Percentiles rank a stretch among this genome's conserved stretches.
phyloP scores from a whole-genome alignment of 1,284 basidiomycete species.

The Ustilago tritici region DNA sequence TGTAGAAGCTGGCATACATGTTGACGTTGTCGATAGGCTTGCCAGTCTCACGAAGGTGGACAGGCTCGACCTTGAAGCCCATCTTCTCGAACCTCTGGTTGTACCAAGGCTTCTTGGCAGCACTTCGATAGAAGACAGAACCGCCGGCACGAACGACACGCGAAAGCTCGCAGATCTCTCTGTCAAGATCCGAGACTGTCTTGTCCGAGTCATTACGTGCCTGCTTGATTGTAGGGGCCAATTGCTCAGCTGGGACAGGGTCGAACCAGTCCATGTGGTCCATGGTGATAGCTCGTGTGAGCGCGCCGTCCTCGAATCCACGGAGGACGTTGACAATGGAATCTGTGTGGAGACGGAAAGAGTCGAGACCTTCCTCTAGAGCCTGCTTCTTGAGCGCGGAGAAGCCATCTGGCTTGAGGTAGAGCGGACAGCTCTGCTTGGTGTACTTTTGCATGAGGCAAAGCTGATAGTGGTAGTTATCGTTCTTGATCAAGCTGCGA shows the following conservation, averaged over 20 bases:
- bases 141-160: slow-evolving; percentile 77
- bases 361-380: slow-evolving; percentile 73
- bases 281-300: slow-evolving; percentile 76
- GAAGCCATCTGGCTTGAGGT: slow-evolving; percentile 79
- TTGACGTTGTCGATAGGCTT: slow-evolving; percentile 76
- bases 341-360: slow-evolving; percentile 83
- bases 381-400: slow-evolving; percentile 74
- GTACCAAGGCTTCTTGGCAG: slow-evolving; percentile 82
- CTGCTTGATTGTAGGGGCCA: slow-evolving; percentile 69
- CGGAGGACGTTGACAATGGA: slow-evolving; percentile 78
- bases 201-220: slow-evolving; percentile 70
- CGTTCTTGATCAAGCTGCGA: slow-evolving; percentile 59
- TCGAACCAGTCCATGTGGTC: slow-evolving; percentile 83
- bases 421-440: slow-evolving; percentile 78
- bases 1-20: slow-evolving; percentile 73
- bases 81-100: slow-evolving; percentile 74
- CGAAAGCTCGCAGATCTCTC: slow-evolving; percentile 77
- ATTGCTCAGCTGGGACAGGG: slow-evolving; percentile 72
- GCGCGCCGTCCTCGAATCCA: slow-evolving; percentile 59
- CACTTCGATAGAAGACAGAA: slow-evolving; percentile 79
- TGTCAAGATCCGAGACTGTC: slow-evolving; percentile 74
- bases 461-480: slow-evolving; percentile 70
- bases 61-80: slow-evolving; percentile 66
- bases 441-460: slow-evolving; percentile 78
- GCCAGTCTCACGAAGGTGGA: slow-evolving; percentile 68